A percentile compares a stretch with the other conserved stretches of the same genome.
Evolutionary conservation across 78 protist species (phyloP).

Genomic region (Polysphondylium violaceum): DNA sequence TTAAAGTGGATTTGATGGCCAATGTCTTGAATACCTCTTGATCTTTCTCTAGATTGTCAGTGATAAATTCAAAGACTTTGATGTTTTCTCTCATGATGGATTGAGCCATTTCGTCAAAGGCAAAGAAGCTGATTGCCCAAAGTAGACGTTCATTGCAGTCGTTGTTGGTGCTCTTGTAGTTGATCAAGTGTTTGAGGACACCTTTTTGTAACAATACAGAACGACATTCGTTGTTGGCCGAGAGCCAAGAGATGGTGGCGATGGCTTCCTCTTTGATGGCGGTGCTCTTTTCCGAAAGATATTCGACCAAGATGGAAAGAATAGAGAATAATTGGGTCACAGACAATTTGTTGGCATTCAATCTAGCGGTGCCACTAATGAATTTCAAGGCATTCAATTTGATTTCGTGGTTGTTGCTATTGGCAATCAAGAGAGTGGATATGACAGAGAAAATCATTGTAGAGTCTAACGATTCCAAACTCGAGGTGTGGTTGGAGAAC

Average conservation of each 20-base stretch:
- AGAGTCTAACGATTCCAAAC: slow-evolving; percentile 15
- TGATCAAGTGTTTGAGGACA: not conserved
- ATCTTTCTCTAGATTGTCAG: slow-evolving; percentile 8
- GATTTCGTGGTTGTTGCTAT: not conserved
- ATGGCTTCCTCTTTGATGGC: slow-evolving; percentile 28
- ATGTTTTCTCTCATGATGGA: slow-evolving; percentile 4
- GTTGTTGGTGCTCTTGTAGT: not conserved
- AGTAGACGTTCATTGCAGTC: slow-evolving; percentile 18
- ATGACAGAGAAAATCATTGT: not conserved
- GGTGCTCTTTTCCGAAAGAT: not conserved
- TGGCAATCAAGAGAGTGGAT: not conserved
- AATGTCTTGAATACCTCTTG: slow-evolving; percentile 41
- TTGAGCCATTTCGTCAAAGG: slow-evolving; percentile 22
- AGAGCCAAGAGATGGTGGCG: slow-evolving; percentile 38
- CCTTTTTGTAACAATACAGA: slow-evolving; percentile 18
- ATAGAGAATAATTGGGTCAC: not conserved
- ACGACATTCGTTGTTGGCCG: slow-evolving; percentile 12
- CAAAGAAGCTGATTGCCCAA: slow-evolving; percentile 74
- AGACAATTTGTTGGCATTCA: not conserved
- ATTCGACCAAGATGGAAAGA: not conserved
- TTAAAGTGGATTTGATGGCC: slow-evolving; percentile 47
- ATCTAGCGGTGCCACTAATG: not conserved
- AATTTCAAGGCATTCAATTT: slow-evolving; percentile 4
- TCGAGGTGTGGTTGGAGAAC: slow-evolving; percentile 13
- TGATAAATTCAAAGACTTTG: slow-evolving; percentile 26